These are phyloP conservation scores for Micromonas commoda DNA, from an alignment of 139 green algal species.

Conservation along the genomic window DNA sequence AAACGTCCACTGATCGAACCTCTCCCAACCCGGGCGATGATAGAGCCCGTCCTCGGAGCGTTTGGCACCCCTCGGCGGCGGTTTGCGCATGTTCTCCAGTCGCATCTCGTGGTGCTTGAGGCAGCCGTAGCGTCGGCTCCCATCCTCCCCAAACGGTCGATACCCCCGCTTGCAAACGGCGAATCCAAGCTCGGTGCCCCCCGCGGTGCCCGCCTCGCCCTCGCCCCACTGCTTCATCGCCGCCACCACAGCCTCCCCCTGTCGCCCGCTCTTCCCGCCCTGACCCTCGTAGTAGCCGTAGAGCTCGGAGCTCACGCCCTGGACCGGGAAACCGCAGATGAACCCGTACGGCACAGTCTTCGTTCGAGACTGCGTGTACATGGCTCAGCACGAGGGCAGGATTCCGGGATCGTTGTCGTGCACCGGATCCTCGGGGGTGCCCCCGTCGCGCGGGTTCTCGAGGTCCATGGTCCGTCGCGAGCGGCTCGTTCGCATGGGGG, in stretches of 20 bases:
- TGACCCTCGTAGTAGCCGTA: neutral
- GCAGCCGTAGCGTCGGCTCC: neutral
- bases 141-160: neutral
- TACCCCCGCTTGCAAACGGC: conserved; percentile 7
- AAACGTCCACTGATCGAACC: conserved; percentile 9
- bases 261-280: neutral
- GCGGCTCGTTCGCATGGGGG: neutral
- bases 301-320: neutral
- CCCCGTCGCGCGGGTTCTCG: neutral
- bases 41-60: neutral
- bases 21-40: neutral
- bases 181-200: neutral
- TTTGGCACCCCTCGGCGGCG: neutral
- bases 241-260: neutral
- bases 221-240: neutral
- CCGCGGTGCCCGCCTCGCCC: neutral
- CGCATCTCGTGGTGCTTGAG: neutral
- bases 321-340: conserved; percentile 7
- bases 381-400: conserved; percentile 6
- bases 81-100: neutral
- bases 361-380: neutral
- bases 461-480: neutral
- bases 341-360: neutral
- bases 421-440: neutral
- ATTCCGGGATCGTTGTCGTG: neutral